phyloP scores from a whole-genome alignment of 306 rosid species.

The Cucurbita maxima region DNA sequence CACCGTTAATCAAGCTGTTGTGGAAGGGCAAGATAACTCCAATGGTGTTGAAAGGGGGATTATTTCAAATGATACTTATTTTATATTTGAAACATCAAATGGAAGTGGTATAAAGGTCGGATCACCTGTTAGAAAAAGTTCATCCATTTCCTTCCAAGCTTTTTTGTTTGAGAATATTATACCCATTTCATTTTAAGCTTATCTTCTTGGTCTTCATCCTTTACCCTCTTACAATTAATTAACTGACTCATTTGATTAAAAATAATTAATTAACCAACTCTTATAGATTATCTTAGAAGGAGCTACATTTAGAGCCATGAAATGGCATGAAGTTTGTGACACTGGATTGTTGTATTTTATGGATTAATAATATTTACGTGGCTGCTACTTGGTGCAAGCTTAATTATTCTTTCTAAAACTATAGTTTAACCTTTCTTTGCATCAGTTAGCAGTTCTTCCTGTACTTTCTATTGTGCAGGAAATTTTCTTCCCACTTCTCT shows the following conservation, averaged over 20 bases:
- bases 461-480: background rate
- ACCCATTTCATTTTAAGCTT: slow-evolving; percentile 2
- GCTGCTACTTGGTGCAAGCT: background rate
- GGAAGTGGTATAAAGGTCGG: slow-evolving; percentile 86
- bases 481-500: background rate
- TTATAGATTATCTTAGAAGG: background rate
- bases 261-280: background rate
- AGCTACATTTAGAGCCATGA: background rate
- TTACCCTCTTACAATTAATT: background rate
- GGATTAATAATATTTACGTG: background rate
- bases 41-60: slow-evolving; percentile 65
- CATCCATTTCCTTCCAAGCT: slow-evolving; percentile 1
- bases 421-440: background rate
- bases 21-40: slow-evolving; percentile 58
- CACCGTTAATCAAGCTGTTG: slow-evolving; percentile 51
- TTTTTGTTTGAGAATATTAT: background rate
- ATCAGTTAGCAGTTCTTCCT: background rate
- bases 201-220: slow-evolving; percentile 1
- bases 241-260: background rate
- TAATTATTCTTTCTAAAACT: background rate
- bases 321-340: background rate
- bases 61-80: slow-evolving; percentile 65
- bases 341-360: background rate
- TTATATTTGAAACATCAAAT: slow-evolving; percentile 67
- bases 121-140: background rate